A percentile compares a stretch with the other conserved stretches of the same genome.
Evolutionary conservation across 106 monocot genomes (phyloP).

Genomic region (Triglochin maritima): DNA sequence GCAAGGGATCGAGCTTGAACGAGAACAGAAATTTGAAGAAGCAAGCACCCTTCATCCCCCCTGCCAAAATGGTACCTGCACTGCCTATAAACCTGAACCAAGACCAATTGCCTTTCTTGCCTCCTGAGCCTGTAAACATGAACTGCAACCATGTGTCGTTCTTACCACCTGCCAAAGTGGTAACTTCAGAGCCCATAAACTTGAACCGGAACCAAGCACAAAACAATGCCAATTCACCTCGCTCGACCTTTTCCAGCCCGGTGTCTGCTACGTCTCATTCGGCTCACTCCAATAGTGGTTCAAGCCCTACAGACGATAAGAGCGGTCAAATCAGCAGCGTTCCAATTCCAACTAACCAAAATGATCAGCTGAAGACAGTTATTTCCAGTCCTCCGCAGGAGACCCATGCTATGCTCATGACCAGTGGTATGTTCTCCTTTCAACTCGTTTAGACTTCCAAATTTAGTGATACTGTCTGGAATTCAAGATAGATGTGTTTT

Average conservation of each 20-base stretch:
- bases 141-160: too few relatives aligned
- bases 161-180: too few relatives aligned
- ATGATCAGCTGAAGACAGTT: not conserved
- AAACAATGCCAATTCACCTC: not conserved
- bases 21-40: not conserved
- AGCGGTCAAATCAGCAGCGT: not conserved
- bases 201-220: too few relatives aligned
- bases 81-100: not conserved
- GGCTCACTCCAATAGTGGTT: conserved; percentile 3
- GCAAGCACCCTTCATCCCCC: not conserved
- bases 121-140: too few relatives aligned
- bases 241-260: conserved; percentile 4
- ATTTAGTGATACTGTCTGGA: not conserved
- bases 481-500: not conserved
- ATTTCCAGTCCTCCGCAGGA: not conserved
- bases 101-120: too few relatives aligned
- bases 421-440: conserved; percentile 1
- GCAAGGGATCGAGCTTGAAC: not conserved
- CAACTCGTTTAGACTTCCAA: not conserved
- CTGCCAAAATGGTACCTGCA: not conserved
- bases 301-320: conserved; percentile 1
- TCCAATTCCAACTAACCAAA: not conserved
- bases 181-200: too few relatives aligned
- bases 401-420: not conserved
- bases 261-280: not conserved